phyloP scores from a whole-genome alignment of 768 basidiomycete species.

The Tephrocybe sp. region DNA sequence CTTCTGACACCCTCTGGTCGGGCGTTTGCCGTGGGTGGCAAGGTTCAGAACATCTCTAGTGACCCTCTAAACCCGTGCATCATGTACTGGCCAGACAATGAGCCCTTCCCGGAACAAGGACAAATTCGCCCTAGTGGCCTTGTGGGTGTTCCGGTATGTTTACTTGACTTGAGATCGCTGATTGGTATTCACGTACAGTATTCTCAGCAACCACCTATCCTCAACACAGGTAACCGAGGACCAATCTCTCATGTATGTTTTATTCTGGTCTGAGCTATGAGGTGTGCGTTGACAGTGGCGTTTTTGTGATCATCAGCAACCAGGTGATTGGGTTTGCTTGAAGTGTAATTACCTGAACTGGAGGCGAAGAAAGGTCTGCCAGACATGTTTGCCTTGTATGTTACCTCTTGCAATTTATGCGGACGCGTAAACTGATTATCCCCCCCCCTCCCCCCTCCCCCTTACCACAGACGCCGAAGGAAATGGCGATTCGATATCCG shows the following conservation, averaged over 20 bases:
- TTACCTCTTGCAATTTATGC: conserved; percentile 17
- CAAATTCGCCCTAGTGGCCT: conserved; percentile 69
- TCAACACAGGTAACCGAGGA: conserved; percentile 87
- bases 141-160: conserved; percentile 51
- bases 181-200: conserved; percentile 5
- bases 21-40: conserved; percentile 72
- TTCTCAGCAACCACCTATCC: conserved; percentile 74
- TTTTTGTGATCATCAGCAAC: conserved; percentile 44
- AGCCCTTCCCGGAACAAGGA: conserved; percentile 76
- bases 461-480: conserved; percentile 71
- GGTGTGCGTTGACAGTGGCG: conserved; percentile 11
- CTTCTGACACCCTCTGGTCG: conserved; percentile 84
- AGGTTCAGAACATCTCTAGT: conserved; percentile 74
- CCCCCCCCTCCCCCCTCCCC: too few relatives aligned
- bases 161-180: conserved; percentile 1
- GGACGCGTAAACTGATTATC: conserved; percentile 8
- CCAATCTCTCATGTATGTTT: conserved; percentile 79
- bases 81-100: conserved; percentile 93
- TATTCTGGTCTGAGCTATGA: conserved; percentile 16
- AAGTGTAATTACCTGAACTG: conserved; percentile 90
- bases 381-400: conserved; percentile 84
- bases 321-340: conserved; percentile 79
- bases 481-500: conserved; percentile 84
- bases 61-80: conserved; percentile 75
- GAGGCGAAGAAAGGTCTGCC: conserved; percentile 86